Base-by-base conservation (phyloP, 1,284 basidiomycete species). In the Fomitopsis schrenkii region DNA sequence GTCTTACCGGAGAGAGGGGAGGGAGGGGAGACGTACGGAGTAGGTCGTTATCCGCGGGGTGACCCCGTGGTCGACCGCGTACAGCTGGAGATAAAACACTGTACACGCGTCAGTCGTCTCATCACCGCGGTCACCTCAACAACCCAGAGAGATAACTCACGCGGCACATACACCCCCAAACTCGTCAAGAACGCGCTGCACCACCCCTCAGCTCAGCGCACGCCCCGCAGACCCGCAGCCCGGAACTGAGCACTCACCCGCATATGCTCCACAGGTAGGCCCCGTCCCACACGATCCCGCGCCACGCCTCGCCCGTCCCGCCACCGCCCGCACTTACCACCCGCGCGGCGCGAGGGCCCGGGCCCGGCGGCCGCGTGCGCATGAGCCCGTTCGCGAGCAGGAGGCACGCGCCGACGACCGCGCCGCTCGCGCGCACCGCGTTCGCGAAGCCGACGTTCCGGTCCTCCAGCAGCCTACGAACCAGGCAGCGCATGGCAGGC, bases 11-110 rank as follows among this genome's bases (percentile, higher is more conserved):
- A 8, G 30, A 33, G 3, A 26, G 17, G 44, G 33, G 35, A 42
- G 26, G 38, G 19, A 59, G 59, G 42, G 15, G 33, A 30, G 9
- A 70, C 77, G 52, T 68, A 84, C 83, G 41, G 76, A 76, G 67
- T 85, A 84, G 61, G 83, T 83, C 6, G 82, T 78, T 8, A 81
- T 70, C 2, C 67, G 70, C 33, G 73, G 63, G 55, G 71, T 65
- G 45, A 84, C 74, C 6, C 77, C 77, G 59, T 80, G 75, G 57
- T 76, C 70, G 8, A 78, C 67, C 5, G 82, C 77, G 61, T 79
- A 84, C 0, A 84, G 72, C 70, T 85, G 83, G 5, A 85, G 72
- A 68, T 84, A 85, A 69, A 85, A 84, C 67, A 80, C 80, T 83
- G 66, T 35, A 2, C 9, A 48, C 59, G 44, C 54, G 58, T 48